phyloP scores from a whole-genome alignment of 2,329 filamentous ascomycete genomes.

The Claviceps fusiformis region DNA sequence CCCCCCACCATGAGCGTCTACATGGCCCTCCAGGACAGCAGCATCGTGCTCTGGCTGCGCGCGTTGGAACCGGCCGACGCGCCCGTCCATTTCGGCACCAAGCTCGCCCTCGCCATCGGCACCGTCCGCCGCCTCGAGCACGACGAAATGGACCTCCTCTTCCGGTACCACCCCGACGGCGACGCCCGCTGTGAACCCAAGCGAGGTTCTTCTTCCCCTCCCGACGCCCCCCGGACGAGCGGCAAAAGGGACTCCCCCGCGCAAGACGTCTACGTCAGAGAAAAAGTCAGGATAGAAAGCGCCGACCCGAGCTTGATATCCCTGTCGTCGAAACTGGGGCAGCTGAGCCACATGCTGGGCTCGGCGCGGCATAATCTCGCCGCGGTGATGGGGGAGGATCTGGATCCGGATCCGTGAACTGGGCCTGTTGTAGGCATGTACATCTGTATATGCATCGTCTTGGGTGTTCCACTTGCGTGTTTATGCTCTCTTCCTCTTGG shows the following conservation, averaged over 20 bases:
- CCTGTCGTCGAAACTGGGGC: constrained; percentile 68
- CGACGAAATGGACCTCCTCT: constrained; percentile 68
- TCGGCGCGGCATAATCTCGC: constrained; percentile 59
- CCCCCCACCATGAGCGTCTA: constrained; percentile 61
- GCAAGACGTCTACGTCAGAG: constrained; percentile 65
- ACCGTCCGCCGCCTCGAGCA: constrained; percentile 52
- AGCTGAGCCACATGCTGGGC: constrained; percentile 58
- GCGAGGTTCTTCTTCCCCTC: constrained; percentile 3
- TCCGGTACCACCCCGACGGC: constrained; percentile 41
- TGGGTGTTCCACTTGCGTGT: no score
- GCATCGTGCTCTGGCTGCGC: constrained; percentile 55
- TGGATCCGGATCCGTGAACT: constrained; percentile 3
- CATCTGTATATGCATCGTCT: no score
- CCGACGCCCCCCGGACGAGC: constrained; percentile 12
- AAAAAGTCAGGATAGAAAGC: constrained; percentile 80
- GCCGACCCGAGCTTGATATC: constrained; percentile 79
- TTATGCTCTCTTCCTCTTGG: no score
- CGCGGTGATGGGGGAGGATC: constrained; percentile 58
- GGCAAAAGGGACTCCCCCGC: constrained; percentile 10
- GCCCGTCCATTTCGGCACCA: constrained; percentile 48
- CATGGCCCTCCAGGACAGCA: constrained; percentile 55
- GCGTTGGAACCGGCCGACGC: constrained; percentile 54
- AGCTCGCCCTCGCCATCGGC: constrained; percentile 56
- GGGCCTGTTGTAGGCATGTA: no score
- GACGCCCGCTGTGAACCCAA: constrained; percentile 14